Evolutionary conservation across 2,329 filamentous ascomycete species (phyloP), one percentile per base, ranked within the genome.

Genomic region (Metarhizium rileyi): DNA sequence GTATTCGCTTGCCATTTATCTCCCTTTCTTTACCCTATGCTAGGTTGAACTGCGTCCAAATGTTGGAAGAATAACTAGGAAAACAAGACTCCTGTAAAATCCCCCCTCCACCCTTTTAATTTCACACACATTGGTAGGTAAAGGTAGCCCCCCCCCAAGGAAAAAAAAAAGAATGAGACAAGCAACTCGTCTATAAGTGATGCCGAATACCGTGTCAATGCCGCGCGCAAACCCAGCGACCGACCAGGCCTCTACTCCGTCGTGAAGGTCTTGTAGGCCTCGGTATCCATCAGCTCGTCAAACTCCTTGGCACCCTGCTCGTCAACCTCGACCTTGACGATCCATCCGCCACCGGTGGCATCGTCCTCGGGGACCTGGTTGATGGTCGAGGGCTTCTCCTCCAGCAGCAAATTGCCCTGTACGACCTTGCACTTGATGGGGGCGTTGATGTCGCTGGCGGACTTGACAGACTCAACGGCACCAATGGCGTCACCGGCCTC

Each of bases 401-500:
- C 87, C 54, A 98, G 78, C 52, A 74, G 64, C 10, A 64, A 63
- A 73, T 98, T 98, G 61, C 83, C 76, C 62, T 85, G 80, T 35
- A 80, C 76, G 53, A 98, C 81, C 58, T 73, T 86, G 64, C 91
- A 91, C 47, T 77, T 72, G 57, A 96, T 79, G 18, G 93, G 93
- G 14, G 89, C 84, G 72, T 95, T 86, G 75, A 98, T 95, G 67
- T 98, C 93, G 55, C 88, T 91, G n/a, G 93, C 93, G 55, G 86
- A 93, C 78, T 98, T 98, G 69, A 98, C 93, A 3, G 90, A 96
- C 75, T 98, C 93, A 60, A 98, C 91, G 53, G 91, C 90, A 58
- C 93, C 93, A 59, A 97, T 86, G 56, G 86, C 77, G 64, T 97
- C 91, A 61, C 90, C 90, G 50, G 83, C 78, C 51, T 71, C 70